Percentiles rank a stretch among this genome's conserved stretches.
Evolutionary conservation across 805 yeast species (phyloP).

Genomic region (Ogataea kodamae): DNA sequence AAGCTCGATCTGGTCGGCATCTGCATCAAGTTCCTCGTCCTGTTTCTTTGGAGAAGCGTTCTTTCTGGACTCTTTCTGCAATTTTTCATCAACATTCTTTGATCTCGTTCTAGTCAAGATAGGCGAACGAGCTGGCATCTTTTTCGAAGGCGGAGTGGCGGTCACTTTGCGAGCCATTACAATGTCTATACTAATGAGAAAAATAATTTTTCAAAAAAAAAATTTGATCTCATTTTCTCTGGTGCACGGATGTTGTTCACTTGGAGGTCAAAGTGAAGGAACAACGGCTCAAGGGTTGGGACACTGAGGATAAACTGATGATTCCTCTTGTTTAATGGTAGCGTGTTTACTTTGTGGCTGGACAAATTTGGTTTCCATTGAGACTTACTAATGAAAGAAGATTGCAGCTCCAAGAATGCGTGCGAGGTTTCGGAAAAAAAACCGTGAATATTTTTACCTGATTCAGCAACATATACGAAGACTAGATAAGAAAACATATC

Average conservation of each 20-base stretch:
- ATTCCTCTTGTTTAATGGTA: no score
- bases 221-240: constrained; percentile 7
- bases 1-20: constrained; percentile 18
- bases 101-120: constrained; percentile 23
- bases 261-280: no score
- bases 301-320: no score
- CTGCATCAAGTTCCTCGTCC: constrained; percentile 12
- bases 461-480: constrained; percentile 10
- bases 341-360: no score
- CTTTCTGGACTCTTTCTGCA: constrained; percentile 8
- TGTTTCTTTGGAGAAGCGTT: constrained; percentile 4
- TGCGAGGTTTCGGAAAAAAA: no score
- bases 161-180: constrained; percentile 12
- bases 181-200: background rate
- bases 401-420: no score
- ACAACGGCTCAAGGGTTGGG: constrained; percentile 1
- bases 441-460: constrained; percentile 9
- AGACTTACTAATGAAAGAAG: no score
- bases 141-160: constrained; percentile 15
- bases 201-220: constrained; percentile 5
- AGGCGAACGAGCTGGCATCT: constrained; percentile 23
- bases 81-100: constrained; percentile 9
- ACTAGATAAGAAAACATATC: constrained; percentile 9
- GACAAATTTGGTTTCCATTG: no score
- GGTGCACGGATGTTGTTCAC: constrained; percentile 10